phyloP scores from a whole-genome alignment of 306 rosid species.

The Acacia crassicarpa region DNA sequence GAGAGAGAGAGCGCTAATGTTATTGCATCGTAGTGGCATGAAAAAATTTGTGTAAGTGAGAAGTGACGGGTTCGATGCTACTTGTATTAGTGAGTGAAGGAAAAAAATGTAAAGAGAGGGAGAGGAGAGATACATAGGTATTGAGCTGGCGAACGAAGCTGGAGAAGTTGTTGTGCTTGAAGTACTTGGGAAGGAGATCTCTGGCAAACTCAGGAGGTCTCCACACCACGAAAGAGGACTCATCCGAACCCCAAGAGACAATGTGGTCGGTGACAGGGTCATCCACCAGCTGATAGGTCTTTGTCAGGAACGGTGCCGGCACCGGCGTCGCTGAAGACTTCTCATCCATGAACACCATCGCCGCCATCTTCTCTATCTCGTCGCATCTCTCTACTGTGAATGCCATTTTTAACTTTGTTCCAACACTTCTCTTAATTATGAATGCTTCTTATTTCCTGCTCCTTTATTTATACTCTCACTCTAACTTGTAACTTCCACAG shows the following conservation, averaged over 20 bases:
- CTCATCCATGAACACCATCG: constrained; percentile 47
- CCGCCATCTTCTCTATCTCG: neutral
- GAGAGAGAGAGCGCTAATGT: no score
- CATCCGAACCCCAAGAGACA: constrained; percentile 77
- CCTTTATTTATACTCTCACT: neutral
- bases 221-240: constrained; percentile 70
- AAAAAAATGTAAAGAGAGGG: neutral
- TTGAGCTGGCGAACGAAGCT: constrained; percentile 88
- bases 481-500: neutral
- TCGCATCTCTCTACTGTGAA: neutral
- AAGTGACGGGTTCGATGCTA: no score
- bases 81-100: no score
- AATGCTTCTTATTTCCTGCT: neutral
- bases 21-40: no score
- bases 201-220: constrained; percentile 77
- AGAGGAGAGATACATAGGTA: constrained; percentile 54
- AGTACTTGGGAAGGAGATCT: constrained; percentile 78
- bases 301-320: constrained; percentile 74
- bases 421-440: neutral
- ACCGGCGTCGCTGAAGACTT: constrained; percentile 22
- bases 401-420: neutral
- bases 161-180: constrained; percentile 90
- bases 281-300: constrained; percentile 79
- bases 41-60: no score
- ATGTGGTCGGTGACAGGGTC: constrained; percentile 74